A percentile compares a stretch with the other conserved stretches of the same genome.
phyloP scores from a whole-genome alignment of 106 monocot species.

The Alisma plantagoaquatica region DNA sequence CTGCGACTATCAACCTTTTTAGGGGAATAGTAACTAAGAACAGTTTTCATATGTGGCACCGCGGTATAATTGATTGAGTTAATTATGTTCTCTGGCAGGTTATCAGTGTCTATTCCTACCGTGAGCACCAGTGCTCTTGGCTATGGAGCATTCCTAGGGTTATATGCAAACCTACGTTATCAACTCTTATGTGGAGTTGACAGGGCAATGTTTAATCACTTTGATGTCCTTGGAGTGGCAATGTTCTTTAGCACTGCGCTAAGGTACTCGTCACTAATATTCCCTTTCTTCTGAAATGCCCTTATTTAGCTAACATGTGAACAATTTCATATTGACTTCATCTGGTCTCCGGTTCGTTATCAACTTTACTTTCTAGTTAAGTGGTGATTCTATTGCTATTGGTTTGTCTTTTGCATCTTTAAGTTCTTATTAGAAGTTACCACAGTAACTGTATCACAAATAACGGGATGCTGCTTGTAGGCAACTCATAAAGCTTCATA shows the following conservation, averaged over 20 bases:
- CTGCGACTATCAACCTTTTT: too few species aligned
- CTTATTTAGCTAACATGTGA: neutral
- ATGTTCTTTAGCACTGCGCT: slow-evolving; percentile 48
- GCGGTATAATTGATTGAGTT: too few species aligned
- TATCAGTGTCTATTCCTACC: slow-evolving; percentile 72
- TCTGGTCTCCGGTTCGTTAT: neutral
- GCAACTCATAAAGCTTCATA: too few species aligned
- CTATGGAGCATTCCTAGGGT: slow-evolving; percentile 94
- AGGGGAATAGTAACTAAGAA: too few species aligned
- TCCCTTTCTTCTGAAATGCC: neutral
- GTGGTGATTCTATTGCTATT: neutral
- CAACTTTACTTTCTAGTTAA: neutral
- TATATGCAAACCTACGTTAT: slow-evolving; percentile 87
- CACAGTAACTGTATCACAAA: too few species aligned
- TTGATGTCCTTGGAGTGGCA: slow-evolving; percentile 84
- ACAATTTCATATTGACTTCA: neutral
- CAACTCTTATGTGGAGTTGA: slow-evolving; percentile 83
- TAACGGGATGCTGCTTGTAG: too few species aligned
- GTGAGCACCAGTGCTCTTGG: slow-evolving; percentile 76
- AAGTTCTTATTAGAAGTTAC: too few species aligned
- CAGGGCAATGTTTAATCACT: slow-evolving; percentile 59
- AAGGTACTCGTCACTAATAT: slow-evolving; percentile 32
- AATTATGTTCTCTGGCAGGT: slow-evolving; percentile 24
- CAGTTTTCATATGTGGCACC: too few species aligned
- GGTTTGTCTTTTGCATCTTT: neutral